These are phyloP conservation scores for Penicillium sp. DNA, from an alignment of 2,329 filamentous ascomycete genomes.

Conservation along the genomic window DNA sequence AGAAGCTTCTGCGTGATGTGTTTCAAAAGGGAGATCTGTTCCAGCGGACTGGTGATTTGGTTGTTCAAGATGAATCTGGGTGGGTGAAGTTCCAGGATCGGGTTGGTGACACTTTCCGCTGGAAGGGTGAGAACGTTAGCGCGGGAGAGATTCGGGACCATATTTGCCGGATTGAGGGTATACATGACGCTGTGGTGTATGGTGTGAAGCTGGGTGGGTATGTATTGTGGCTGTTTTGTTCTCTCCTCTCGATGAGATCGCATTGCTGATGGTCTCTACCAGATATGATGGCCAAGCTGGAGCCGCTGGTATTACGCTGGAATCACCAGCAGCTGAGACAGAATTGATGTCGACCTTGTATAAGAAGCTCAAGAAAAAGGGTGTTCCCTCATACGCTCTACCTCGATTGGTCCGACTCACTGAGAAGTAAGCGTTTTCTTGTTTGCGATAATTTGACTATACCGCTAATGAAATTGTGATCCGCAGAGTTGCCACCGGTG, in stretches of 20 bases:
- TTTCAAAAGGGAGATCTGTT: conserved; percentile 49
- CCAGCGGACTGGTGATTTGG: conserved; percentile 49
- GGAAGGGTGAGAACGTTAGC: conserved; percentile 50
- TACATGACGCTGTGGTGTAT: conserved; percentile 48
- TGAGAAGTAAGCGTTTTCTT: conserved; percentile 40
- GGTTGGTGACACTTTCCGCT: conserved; percentile 42
- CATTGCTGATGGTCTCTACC: neutral
- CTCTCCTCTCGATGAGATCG: neutral
- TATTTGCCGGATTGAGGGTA: conserved; percentile 42
- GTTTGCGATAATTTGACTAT: neutral
- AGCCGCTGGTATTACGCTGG: conserved; percentile 48
- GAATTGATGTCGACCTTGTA: conserved; percentile 43
- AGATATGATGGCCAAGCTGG: conserved; percentile 53
- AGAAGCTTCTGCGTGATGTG: conserved; percentile 47
- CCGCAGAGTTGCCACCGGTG: conserved; percentile 45
- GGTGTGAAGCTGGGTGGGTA: conserved; percentile 45
- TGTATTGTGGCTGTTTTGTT: conserved; percentile 6
- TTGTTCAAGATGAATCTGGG: conserved; percentile 43
- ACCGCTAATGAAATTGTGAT: neutral
- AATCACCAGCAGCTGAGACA: conserved; percentile 31
- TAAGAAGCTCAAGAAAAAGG: conserved; percentile 42
- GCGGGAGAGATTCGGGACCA: conserved; percentile 49
- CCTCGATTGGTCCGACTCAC: conserved; percentile 50
- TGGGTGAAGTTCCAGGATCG: conserved; percentile 50
- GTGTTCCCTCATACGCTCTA: conserved; percentile 49